phyloP scores from a whole-genome alignment of 2,329 filamentous ascomycete species.

The Torrubiellomyces zombiae region DNA sequence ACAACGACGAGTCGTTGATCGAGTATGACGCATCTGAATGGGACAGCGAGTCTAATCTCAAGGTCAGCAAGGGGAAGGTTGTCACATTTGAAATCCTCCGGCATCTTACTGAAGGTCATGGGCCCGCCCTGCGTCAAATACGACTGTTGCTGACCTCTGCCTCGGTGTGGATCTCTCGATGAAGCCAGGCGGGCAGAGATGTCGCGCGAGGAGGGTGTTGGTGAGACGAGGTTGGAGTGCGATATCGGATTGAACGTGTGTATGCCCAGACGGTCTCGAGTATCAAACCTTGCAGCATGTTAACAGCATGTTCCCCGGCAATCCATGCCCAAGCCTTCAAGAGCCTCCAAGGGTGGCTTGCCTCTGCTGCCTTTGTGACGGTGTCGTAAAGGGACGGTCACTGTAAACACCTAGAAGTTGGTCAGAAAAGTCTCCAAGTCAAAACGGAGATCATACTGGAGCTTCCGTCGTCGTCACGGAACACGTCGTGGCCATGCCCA shows the following conservation, averaged over 20 bases:
- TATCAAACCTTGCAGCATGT: conserved; percentile 13
- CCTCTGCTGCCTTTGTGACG: conserved; percentile 11
- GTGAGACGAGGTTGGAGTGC: conserved; percentile 21
- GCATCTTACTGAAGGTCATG: conserved; percentile 5
- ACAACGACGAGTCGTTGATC: conserved; percentile 15
- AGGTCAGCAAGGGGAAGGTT: conserved; percentile 7
- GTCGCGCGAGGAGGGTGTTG: conserved; percentile 15
- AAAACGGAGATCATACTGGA: conserved; percentile 8
- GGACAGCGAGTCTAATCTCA: conserved; percentile 9
- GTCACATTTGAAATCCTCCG: no score
- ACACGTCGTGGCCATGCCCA: conserved; percentile 13
- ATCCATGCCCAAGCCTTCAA: neutral
- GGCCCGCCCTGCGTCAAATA: conserved; percentile 4
- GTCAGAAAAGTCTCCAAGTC: conserved; percentile 6
- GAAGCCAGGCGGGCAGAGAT: conserved; percentile 10
- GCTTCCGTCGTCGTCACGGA: conserved; percentile 12
- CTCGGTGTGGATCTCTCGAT: conserved; percentile 9
- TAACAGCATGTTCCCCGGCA: conserved; percentile 2
- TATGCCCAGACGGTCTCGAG: conserved; percentile 16
- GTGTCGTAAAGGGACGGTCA: conserved; percentile 8
- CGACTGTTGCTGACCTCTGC: conserved; percentile 6
- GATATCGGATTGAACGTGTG: conserved; percentile 20
- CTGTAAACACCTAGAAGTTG: conserved; percentile 9
- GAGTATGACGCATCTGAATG: conserved; percentile 13
- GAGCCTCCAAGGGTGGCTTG: conserved; percentile 2